Base-by-base conservation (phyloP, 164 flowering plant genomes). In the Litsea cubeba region DNA sequence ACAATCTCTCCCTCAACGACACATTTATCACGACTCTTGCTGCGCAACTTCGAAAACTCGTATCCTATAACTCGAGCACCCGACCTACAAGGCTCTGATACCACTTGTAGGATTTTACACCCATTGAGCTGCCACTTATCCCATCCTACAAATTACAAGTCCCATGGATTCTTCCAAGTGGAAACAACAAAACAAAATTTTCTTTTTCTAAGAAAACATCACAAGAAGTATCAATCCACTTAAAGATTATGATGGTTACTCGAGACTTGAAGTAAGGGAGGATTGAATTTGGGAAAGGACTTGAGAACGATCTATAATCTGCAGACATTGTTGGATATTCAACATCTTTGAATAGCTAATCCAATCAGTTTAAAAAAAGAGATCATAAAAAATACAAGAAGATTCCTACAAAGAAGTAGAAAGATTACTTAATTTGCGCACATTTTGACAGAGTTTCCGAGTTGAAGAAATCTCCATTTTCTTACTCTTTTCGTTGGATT, bases 271-370 rank as follows among this genome's bases (percentile, higher is more conserved):
- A 83, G 54, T 23, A 62, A 24, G 2, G 82, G 76, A 72, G 77
- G 79, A 82, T 79, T 74, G 62, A 82, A 71, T 35, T 68, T 72
- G 0, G 80, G 64, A 69, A 68, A 81, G 63, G 71, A 22, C 71
- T 82, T 85, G 69, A 90, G 80, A 72, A 81, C 50, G 57, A 87
- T 82, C 0, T 90, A 85, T 64, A 90, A 73, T 66, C 90, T 80
- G 82, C 92, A 92, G n/a, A 85, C 79, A 66, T 83, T 79, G 32
- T 82, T 87, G 17, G 86, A 85, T 71, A 79, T 68, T 18, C 90
- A 87, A 81, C 97, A 91, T 76, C 94, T 76, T 81, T 80, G 89
- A 77, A 88, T 82, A 24, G 94, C 88, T 2, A 74, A 81, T 66
- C 84, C 81, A 62, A 90, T 86, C 26, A 92, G 71, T 94, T 90